Evolutionary conservation across 305 asterid genomes (phyloP).

Genomic region (Fraxinus albicans): DNA sequence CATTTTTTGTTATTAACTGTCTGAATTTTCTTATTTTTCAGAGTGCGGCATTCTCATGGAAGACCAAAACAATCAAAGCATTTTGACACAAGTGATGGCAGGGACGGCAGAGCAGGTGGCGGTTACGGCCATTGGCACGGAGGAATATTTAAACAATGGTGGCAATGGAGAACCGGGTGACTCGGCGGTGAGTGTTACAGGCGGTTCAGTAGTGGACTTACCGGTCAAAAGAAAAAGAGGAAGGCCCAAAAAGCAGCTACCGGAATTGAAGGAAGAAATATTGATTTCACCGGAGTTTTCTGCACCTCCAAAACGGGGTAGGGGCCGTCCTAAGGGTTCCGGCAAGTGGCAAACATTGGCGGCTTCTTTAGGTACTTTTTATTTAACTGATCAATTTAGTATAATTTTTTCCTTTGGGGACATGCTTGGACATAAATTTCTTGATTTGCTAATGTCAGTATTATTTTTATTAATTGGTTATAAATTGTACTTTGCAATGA

Average conservation of each 20-base stretch:
- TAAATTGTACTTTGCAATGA: background rate
- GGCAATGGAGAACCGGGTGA: background rate
- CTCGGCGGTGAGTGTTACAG: background rate
- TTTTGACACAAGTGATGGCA: background rate
- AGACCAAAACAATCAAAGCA: background rate
- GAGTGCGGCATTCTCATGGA: slow-evolving; percentile 21
- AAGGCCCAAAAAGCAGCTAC: slow-evolving; percentile 32
- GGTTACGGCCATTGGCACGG: background rate
- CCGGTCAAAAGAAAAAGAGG: slow-evolving; percentile 33
- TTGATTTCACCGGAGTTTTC: slow-evolving; percentile 17
- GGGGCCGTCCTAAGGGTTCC: slow-evolving; percentile 43
- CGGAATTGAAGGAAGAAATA: background rate
- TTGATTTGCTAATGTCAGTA: background rate
- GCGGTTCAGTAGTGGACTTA: slow-evolving; percentile 3
- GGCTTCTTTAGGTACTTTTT: slow-evolving; percentile 28
- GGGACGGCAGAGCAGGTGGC: slow-evolving; percentile 1
- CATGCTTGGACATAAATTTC: background rate
- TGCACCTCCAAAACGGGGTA: slow-evolving; percentile 29
- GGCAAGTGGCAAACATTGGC: slow-evolving; percentile 37
- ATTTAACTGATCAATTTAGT: background rate
- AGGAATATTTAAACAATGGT: background rate
- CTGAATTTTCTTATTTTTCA: background rate
- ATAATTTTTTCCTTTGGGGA: background rate
- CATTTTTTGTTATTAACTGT: background rate
- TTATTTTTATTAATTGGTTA: background rate